Conservation (phyloP, 495 filamentous ascomycete genomes). For the Pyrenopolyporus hunteri region DNA sequence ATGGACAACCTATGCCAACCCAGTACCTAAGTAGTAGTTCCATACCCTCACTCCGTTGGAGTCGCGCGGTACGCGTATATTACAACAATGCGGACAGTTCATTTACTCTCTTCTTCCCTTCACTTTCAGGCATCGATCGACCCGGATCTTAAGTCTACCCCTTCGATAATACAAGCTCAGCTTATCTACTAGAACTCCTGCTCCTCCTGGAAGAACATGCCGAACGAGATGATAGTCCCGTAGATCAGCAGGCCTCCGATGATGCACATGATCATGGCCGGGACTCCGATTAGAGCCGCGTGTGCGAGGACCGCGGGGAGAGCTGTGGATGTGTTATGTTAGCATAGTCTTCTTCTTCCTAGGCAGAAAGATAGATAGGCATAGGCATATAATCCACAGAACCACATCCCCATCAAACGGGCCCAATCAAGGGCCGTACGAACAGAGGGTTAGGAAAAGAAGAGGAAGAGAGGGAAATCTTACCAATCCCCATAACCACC, state of each 20-base stretch:
- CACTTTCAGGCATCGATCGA: not conserved
- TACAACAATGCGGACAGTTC: conserved; percentile 21
- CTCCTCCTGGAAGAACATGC: conserved; percentile 97
- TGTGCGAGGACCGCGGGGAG: conserved; percentile 91
- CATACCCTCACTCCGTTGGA: conserved; percentile 20
- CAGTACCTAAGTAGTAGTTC: conserved; percentile 8
- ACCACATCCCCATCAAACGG: not conserved
- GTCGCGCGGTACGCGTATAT: conserved; percentile 29
- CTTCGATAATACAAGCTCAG: not conserved
- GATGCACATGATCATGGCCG: conserved; percentile 97
- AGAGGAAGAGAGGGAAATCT: conserved; percentile 43
- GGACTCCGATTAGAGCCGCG: conserved; percentile 73
- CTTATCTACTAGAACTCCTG: conserved; percentile 67
- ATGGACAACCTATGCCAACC: conserved; percentile 36
- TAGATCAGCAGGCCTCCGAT: conserved; percentile 93
- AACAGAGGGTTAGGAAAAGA: not conserved
- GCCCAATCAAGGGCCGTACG: too few species aligned
- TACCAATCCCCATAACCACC: conserved; percentile 98
- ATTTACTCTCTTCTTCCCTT: not conserved
- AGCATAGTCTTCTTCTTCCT: not conserved
- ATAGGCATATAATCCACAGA: conserved; percentile 14
- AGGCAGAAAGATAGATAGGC: not conserved
- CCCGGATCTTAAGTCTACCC: not conserved
- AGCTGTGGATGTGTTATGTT: conserved; percentile 56
- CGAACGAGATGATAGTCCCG: conserved; percentile 95